Conservation (phyloP, 192 early-diverging fungal genomes). For the Chytriomyces hyalinus region DNA sequence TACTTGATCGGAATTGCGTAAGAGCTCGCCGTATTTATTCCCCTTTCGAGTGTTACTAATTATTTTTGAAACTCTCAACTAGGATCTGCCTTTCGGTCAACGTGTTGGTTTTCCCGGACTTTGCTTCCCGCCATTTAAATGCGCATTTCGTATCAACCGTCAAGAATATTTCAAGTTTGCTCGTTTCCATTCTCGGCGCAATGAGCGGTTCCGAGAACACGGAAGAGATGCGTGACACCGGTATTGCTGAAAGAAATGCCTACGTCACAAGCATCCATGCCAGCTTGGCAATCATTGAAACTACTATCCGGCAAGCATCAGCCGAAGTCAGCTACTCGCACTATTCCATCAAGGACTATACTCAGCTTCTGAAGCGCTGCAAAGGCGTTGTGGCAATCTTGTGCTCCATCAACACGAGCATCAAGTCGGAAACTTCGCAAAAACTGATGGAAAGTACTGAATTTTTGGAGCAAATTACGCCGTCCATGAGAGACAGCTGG, state of each 20-base stretch:
- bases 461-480: conserved; percentile 1
- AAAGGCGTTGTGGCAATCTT: not conserved
- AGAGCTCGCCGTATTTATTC: not conserved
- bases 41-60: not conserved
- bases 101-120: conserved; percentile 18
- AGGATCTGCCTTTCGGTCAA: conserved; percentile 10
- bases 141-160: not conserved
- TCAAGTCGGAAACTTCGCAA: not conserved
- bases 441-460: not conserved
- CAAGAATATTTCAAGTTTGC: not conserved
- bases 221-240: not conserved
- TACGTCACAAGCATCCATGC: not conserved
- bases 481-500: not conserved
- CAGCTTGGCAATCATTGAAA: not conserved
- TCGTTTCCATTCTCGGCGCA: not conserved
- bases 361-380: not conserved
- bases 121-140: conserved; percentile 2
- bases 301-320: not conserved
- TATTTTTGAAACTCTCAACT: not conserved
- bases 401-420: conserved; percentile 2
- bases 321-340: conserved; percentile 22
- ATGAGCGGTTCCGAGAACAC: not conserved
- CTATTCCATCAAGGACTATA: conserved; percentile 9
- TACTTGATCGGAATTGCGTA: conserved; percentile 23
- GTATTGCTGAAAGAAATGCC: not conserved